phyloP scores from a whole-genome alignment of 257 asterid genomes.

The Vinca minor region DNA sequence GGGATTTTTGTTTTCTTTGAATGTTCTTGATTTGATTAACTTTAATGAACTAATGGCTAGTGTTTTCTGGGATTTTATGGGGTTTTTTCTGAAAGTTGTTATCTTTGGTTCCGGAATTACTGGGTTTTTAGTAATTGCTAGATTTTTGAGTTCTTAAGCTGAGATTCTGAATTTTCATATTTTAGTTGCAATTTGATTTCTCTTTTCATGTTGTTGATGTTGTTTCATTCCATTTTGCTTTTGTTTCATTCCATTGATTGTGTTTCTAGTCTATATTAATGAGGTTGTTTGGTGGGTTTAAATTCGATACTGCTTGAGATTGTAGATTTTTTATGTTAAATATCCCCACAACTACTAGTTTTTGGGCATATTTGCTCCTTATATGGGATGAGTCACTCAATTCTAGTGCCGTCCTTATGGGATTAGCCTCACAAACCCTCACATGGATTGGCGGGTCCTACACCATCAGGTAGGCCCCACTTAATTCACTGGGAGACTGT shows the following conservation, averaged over 20 bases:
- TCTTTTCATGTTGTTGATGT: too few relatives aligned
- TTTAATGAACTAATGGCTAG: background rate
- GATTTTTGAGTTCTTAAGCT: slow-evolving; percentile 3
- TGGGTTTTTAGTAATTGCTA: background rate
- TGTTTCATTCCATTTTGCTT: too few relatives aligned
- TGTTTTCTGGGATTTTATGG: background rate
- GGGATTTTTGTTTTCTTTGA: background rate
- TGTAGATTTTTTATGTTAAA: background rate
- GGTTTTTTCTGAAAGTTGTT: too few relatives aligned
- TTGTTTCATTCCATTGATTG: background rate
- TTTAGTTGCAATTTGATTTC: background rate
- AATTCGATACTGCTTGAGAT: background rate
- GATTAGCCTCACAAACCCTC: too few relatives aligned
- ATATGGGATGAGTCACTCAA: too few relatives aligned
- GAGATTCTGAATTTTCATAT: background rate
- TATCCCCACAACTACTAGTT: too few relatives aligned
- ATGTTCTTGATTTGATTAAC: background rate
- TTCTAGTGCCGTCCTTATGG: too few relatives aligned
- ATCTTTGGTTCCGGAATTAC: background rate
- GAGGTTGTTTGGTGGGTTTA: background rate
- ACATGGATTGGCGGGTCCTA: too few relatives aligned
- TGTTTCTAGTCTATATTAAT: background rate
- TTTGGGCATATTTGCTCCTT: too few relatives aligned
- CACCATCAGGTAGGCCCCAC: too few relatives aligned
- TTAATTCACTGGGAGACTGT: too few relatives aligned